A percentile compares a stretch with the other conserved stretches of the same genome.
Conservation (phyloP, 2,329 filamentous ascomycete species). For the Alternaria infectoria region DNA sequence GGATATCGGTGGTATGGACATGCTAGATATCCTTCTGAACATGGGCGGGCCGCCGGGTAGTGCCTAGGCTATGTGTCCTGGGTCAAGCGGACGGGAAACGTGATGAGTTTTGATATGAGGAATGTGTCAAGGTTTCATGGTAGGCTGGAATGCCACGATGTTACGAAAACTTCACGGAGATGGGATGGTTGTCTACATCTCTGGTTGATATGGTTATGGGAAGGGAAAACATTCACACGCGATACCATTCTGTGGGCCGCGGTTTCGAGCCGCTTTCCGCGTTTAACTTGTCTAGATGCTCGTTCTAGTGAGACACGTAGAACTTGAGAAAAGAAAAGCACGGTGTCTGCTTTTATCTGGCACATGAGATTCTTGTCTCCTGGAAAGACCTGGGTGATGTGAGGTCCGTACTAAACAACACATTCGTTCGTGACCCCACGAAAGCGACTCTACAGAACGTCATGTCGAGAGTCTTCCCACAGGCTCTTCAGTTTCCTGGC, state of each 20-base stretch:
- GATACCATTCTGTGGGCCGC: background rate
- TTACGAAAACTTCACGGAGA: background rate
- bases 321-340: background rate
- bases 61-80: background rate
- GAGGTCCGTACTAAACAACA: background rate
- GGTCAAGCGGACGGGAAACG: background rate
- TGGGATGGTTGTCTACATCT: background rate
- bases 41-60: slow-evolving; percentile 42
- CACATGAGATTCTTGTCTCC: background rate
- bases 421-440: background rate
- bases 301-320: background rate
- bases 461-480: background rate
- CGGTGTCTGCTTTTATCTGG: background rate
- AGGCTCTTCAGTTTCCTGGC: fast-evolving
- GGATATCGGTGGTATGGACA: slow-evolving; percentile 66
- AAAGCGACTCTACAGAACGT: background rate
- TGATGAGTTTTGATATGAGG: background rate
- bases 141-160: background rate
- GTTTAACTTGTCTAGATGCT: fast-evolving
- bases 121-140: background rate
- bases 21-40: slow-evolving; percentile 56
- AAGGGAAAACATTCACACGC: background rate
- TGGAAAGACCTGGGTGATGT: background rate
- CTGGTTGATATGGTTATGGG: background rate
- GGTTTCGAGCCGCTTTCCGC: background rate